phyloP scores from a whole-genome alignment of 208 protist species.

The Tritrichomonas musculus region DNA sequence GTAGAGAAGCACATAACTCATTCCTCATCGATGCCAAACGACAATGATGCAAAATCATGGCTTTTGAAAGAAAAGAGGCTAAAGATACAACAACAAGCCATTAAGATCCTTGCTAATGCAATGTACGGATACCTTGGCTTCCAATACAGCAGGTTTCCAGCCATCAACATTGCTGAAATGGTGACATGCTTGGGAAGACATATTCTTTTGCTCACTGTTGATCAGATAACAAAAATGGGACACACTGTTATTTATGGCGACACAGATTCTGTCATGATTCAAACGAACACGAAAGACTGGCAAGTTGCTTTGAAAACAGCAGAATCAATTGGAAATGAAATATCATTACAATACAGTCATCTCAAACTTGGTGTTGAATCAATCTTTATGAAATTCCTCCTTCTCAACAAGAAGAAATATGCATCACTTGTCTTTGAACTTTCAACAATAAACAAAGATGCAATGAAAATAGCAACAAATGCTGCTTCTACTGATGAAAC shows the following conservation, averaged over 20 bases:
- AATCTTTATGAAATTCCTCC: slow-evolving; percentile 91
- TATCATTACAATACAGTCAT: not conserved
- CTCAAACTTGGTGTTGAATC: slow-evolving; percentile 98
- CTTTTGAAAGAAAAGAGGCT: too few species aligned
- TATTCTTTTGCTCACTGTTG: slow-evolving; percentile 59
- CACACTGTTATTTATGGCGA: slow-evolving; percentile 76
- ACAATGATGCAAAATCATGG: not conserved
- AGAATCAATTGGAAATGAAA: slow-evolving; percentile 73
- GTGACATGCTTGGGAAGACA: slow-evolving; percentile 87
- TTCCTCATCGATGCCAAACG: not conserved
- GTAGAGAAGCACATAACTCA: not conserved
- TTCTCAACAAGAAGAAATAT: slow-evolving; percentile 88
- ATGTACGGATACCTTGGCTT: slow-evolving; percentile 97
- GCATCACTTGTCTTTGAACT: slow-evolving; percentile 52
- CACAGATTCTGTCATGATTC: slow-evolving; percentile 99
- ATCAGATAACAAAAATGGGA: not conserved
- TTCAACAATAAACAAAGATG: too few species aligned
- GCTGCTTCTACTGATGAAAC: not conserved
- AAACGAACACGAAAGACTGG: slow-evolving; percentile 72
- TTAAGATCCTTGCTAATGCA: slow-evolving; percentile 55
- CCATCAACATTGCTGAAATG: slow-evolving; percentile 86
- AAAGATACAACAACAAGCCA: slow-evolving; percentile 37
- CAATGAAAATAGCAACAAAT: not conserved
- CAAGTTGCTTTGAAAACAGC: slow-evolving; percentile 63
- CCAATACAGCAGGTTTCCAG: slow-evolving; percentile 89